Base-by-base conservation (phyloP, 345 rosid species). In the Melastoma malabathricum region DNA sequence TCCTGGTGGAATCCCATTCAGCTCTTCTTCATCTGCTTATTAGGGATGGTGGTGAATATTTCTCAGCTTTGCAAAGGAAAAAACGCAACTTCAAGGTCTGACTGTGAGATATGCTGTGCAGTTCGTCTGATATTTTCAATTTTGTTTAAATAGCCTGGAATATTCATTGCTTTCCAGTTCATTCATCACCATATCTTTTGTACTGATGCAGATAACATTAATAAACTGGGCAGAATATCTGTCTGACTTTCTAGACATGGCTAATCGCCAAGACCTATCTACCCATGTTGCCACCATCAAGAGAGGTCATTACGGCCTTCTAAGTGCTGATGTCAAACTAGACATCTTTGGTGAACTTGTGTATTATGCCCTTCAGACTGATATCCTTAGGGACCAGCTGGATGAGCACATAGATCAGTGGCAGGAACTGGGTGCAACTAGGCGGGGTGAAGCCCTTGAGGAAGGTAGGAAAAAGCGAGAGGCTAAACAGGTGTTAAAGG, bases 241-340 rank as follows among this genome's bases (percentile, higher is more conserved):
- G 58, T 92, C 88, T 67, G 94, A 81, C 75, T 87, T 92, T 69
- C 25, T 92, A 74, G 98, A 87, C 61, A 58, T 62, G 62, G 73
- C 66, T 50, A 66, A 75, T 50, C 51, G 57, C 68, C 70, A 81
- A 54, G 76, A 77, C 64, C 60, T 80, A 59, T 58, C 69, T 65
- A 46, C 65, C 25, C 52, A 66, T 48, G 55, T 72, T 52, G 48
- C 83, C 59, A 78, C 84, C 7, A 77, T 92, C 60, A 92, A 73
- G 73, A 74, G 94, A 18, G 98, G 98, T 15, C 86, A 87, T 59
- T 92, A 84, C 63, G 89, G 95, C 59, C 88, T 78, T 59, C 59
- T 92, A 63, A 88, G 81, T 58, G 73, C 66, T 51, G 64, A 62
- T 64, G 61, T 54, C 10, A 92, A 87, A 61, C 27, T 92, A 71